These are phyloP conservation scores for Catenaria anguillulae DNA, from an alignment of 371 early-diverging fungal genomes.

Conservation along the genomic window DNA sequence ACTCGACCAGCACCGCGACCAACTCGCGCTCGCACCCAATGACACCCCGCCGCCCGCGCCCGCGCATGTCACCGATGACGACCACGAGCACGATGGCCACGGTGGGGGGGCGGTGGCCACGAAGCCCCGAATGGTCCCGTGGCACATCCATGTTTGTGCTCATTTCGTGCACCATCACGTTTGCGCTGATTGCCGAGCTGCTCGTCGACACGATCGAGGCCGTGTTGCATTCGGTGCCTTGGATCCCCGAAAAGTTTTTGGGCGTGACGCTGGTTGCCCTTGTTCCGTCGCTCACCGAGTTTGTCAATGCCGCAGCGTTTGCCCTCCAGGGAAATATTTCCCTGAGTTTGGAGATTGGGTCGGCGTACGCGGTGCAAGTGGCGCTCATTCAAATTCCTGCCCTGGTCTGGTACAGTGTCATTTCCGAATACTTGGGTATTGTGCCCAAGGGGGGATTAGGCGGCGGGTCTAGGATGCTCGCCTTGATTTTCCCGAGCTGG, in stretches of 20 bases:
- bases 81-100: conserved; percentile 21
- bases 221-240: conserved; percentile 36
- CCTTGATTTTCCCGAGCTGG: conserved; percentile 84
- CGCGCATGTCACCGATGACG: neutral
- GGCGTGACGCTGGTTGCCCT: conserved; percentile 87
- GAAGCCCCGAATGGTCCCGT: conserved; percentile 89
- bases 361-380: conserved; percentile 89
- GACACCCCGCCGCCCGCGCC: too few species aligned
- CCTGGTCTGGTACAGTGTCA: conserved; percentile 35
- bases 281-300: conserved; percentile 93
- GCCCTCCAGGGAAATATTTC: conserved; percentile 84
- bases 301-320: conserved; percentile 92
- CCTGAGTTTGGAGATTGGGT: conserved; percentile 88
- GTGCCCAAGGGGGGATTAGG: conserved; percentile 9
- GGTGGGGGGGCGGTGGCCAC: too few species aligned
- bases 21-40: too few species aligned
- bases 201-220: conserved; percentile 60
- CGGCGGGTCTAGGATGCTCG: conserved; percentile 34
- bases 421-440: neutral
- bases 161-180: conserved; percentile 65
- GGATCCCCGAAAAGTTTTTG: conserved; percentile 70
- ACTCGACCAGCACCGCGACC: too few species aligned
- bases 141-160: conserved; percentile 62
- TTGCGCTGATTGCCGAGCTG: conserved; percentile 74
- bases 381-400: conserved; percentile 88